Evolutionary conservation across 805 yeast species (phyloP).

Genomic region (Priceomyces fermenticarens): DNA sequence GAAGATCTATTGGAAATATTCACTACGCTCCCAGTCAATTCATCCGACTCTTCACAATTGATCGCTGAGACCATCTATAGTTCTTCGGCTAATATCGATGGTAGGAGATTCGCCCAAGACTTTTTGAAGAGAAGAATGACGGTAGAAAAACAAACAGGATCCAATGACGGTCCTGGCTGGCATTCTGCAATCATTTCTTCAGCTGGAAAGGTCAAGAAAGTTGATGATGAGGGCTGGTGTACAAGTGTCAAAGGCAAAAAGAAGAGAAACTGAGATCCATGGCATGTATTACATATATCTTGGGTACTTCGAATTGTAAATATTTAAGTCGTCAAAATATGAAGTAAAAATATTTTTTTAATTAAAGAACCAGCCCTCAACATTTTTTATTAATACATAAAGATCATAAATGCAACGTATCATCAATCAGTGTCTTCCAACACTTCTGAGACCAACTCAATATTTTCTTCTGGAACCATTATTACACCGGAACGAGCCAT

Average conservation of each 20-base stretch:
- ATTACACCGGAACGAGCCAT: conserved; percentile 61
- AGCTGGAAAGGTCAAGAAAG: conserved; percentile 34
- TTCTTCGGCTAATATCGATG: conserved; percentile 87
- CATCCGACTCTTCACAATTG: conserved; percentile 72
- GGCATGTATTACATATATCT: not conserved
- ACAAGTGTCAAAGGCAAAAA: conserved; percentile 39
- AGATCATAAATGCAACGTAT: not conserved
- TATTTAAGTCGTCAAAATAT: not conserved
- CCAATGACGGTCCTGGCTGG: conserved; percentile 59
- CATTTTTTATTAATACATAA: too few relatives aligned
- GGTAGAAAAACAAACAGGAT: conserved; percentile 57
- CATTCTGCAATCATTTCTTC: conserved; percentile 57
- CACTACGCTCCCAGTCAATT: conserved; percentile 69
- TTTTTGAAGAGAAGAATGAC: conserved; percentile 73
- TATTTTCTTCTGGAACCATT: conserved; percentile 53
- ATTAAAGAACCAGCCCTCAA: too few relatives aligned
- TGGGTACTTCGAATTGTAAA: conserved; percentile 1
- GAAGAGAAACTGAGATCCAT: conserved; percentile 16
- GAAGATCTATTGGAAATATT: conserved; percentile 80
- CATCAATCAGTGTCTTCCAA: conserved; percentile 7
- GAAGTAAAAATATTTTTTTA: not conserved
- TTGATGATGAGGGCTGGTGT: conserved; percentile 48
- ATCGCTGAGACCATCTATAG: conserved; percentile 91
- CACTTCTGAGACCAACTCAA: conserved; percentile 27
- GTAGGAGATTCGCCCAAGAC: conserved; percentile 89